Percentiles rank a stretch among this genome's conserved stretches.
Conservation (phyloP, 73 alveolate genomes). For the Paramecium biaurelia region DNA sequence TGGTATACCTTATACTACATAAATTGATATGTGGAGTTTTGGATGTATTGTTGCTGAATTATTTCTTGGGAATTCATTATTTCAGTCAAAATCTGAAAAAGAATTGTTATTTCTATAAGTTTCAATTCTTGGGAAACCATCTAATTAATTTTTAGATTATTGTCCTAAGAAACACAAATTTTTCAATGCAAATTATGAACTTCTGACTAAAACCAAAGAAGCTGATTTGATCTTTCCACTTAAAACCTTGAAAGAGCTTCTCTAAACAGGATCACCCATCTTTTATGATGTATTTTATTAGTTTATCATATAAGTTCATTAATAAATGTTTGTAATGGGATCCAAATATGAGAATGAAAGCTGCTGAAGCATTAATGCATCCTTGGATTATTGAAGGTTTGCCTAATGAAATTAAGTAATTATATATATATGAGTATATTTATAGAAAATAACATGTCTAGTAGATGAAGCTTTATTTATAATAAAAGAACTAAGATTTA, state of each 20-base stretch:
- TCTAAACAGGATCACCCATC: not conserved
- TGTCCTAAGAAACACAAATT: not conserved
- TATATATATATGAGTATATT: not conserved
- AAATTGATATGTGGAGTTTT: constrained; percentile 84
- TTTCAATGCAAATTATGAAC: not conserved
- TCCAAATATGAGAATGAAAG: constrained; percentile 79
- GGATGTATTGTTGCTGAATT: constrained; percentile 85
- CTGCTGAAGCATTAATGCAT: constrained; percentile 80
- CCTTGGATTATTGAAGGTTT: constrained; percentile 85
- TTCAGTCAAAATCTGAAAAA: constrained; percentile 19
- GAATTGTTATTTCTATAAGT: not conserved
- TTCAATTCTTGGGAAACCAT: not conserved
- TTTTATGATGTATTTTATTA: constrained; percentile 16
- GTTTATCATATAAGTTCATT: constrained; percentile 53
- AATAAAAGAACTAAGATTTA: not conserved
- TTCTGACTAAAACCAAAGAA: not conserved
- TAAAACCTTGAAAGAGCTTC: not conserved
- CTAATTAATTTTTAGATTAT: not conserved
- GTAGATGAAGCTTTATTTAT: not conserved
- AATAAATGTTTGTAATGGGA: constrained; percentile 81
- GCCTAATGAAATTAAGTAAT: constrained; percentile 47
- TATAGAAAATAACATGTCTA: constrained; percentile 17
- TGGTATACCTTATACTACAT: constrained; percentile 74
- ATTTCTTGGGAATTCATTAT: constrained; percentile 71
- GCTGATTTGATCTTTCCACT: not conserved